phyloP scores from a whole-genome alignment of 1,284 basidiomycete species.

The Ceratobasidium sp. region DNA sequence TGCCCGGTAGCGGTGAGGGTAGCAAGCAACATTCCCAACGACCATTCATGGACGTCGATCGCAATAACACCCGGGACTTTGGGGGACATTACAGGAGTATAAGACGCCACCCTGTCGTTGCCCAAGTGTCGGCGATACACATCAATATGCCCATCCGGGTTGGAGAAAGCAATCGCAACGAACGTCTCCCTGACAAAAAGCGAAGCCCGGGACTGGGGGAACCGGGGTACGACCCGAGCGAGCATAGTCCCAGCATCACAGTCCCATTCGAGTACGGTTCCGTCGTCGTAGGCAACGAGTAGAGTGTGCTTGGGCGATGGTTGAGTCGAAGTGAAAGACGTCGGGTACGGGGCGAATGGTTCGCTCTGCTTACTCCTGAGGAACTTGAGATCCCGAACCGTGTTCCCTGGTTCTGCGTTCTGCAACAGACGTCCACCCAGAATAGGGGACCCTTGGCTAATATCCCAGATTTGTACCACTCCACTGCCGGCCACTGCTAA shows the following conservation, averaged over 20 bases:
- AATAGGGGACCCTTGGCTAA: conserved; percentile 15
- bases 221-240: conserved; percentile 7
- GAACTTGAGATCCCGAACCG: conserved; percentile 22
- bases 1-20: conserved; percentile 28
- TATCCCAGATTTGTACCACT: conserved; percentile 25
- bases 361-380: not conserved
- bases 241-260: conserved; percentile 7
- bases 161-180: conserved; percentile 17
- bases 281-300: conserved; percentile 10
- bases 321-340: not conserved
- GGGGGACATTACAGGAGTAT: conserved; percentile 9
- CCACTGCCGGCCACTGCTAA: conserved; percentile 25
- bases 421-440: conserved; percentile 38
- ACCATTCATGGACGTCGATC: conserved; percentile 31
- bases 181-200: conserved; percentile 14
- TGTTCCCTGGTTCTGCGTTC: conserved; percentile 19
- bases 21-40: conserved; percentile 20
- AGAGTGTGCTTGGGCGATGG: conserved; percentile 1
- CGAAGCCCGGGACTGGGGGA: conserved; percentile 8
- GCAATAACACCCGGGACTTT: conserved; percentile 14
- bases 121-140: conserved; percentile 2
- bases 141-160: conserved; percentile 29
- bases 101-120: conserved; percentile 1
- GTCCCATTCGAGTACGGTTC: conserved; percentile 32
- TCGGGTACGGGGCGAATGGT: not conserved